A percentile compares a stretch with the other conserved stretches of the same genome.
Evolutionary conservation across 2,329 filamentous ascomycete species (phyloP).

Genomic region (Fusarium caatingaense): DNA sequence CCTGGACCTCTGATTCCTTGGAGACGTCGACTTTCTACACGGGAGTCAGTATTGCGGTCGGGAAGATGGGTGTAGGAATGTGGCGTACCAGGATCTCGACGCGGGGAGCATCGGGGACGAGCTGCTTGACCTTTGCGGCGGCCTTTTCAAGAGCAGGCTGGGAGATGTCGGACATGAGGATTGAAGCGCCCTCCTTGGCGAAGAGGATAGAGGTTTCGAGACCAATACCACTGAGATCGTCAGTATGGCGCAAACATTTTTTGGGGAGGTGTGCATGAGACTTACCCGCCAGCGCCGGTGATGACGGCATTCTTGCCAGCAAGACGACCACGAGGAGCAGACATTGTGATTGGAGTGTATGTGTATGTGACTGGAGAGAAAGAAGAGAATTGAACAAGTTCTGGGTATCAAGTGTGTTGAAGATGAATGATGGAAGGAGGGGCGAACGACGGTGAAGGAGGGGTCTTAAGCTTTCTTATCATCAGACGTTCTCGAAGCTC

Average conservation of each 20-base stretch:
- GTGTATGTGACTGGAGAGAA: slow-evolving; percentile 18
- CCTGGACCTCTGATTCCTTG: slow-evolving; percentile 82
- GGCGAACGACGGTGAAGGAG: slow-evolving; percentile 6
- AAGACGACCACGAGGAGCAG: slow-evolving; percentile 58
- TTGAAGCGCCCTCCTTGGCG: slow-evolving; percentile 84
- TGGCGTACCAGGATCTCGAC: slow-evolving; percentile 68
- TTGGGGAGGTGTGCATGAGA: slow-evolving; percentile 24
- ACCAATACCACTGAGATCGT: slow-evolving; percentile 78
- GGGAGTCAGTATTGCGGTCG: too few species aligned
- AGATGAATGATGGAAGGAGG: slow-evolving; percentile 15
- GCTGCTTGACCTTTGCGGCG: slow-evolving; percentile 76
- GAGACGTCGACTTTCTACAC: slow-evolving; percentile 76
- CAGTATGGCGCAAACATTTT: neutral
- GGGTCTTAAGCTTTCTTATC: slow-evolving; percentile 30
- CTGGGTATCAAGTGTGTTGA: slow-evolving; percentile 12
- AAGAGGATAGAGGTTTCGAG: slow-evolving; percentile 93
- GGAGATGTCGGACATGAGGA: slow-evolving; percentile 89
- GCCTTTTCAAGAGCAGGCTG: slow-evolving; percentile 81
- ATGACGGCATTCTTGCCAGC: slow-evolving; percentile 75
- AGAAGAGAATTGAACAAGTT: neutral
- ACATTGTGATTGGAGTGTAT: slow-evolving; percentile 44
- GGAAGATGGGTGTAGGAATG: neutral
- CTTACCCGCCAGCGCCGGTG: slow-evolving; percentile 88
- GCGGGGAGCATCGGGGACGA: slow-evolving; percentile 72
- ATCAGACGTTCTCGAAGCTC: slow-evolving; percentile 23